A percentile compares a stretch with the other conserved stretches of the same genome.
Conservation (phyloP, 169 alveolate genomes). For the Perkinsus marinus region DNA sequence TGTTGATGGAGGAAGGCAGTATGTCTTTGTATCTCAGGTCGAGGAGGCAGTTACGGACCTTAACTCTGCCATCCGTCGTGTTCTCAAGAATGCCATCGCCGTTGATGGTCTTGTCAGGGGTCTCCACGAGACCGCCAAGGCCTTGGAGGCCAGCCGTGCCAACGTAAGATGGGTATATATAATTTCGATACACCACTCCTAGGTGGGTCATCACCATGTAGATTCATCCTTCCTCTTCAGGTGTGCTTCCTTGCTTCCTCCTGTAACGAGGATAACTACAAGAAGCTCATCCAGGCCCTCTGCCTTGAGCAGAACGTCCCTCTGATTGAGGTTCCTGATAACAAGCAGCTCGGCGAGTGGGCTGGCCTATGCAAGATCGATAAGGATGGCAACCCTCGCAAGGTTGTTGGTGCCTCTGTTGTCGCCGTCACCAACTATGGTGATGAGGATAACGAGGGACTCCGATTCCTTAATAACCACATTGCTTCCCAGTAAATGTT, state of each 20-base stretch:
- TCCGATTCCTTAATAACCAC: slow-evolving; percentile 68
- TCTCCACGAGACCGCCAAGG: slow-evolving; percentile 81
- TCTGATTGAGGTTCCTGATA: slow-evolving; percentile 74
- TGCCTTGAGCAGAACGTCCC: slow-evolving; percentile 79
- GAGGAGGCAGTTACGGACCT: slow-evolving; percentile 23
- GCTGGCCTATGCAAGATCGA: slow-evolving; percentile 88
- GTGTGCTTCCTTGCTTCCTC: slow-evolving; percentile 68
- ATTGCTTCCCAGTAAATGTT: slow-evolving; percentile 13
- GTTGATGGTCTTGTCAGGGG: slow-evolving; percentile 85
- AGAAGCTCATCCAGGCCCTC: slow-evolving; percentile 73
- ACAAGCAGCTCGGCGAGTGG: slow-evolving; percentile 89
- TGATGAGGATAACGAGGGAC: slow-evolving; percentile 77
- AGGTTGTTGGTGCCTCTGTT: slow-evolving; percentile 87
- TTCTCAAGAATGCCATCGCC: slow-evolving; percentile 62
- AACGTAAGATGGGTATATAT: neutral
- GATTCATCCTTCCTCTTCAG: neutral
- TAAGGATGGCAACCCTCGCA: slow-evolving; percentile 80
- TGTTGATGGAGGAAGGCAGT: neutral
- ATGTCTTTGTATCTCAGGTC: neutral
- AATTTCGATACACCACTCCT: neutral
- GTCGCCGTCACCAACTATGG: slow-evolving; percentile 87
- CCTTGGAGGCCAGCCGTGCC: slow-evolving; percentile 80
- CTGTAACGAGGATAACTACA: slow-evolving; percentile 84
- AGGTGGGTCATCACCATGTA: neutral
- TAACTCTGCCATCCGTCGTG: slow-evolving; percentile 32